Evolutionary conservation across 148 eudicot genomes (phyloP).

Genomic region (Rhododendron mucronatum): DNA sequence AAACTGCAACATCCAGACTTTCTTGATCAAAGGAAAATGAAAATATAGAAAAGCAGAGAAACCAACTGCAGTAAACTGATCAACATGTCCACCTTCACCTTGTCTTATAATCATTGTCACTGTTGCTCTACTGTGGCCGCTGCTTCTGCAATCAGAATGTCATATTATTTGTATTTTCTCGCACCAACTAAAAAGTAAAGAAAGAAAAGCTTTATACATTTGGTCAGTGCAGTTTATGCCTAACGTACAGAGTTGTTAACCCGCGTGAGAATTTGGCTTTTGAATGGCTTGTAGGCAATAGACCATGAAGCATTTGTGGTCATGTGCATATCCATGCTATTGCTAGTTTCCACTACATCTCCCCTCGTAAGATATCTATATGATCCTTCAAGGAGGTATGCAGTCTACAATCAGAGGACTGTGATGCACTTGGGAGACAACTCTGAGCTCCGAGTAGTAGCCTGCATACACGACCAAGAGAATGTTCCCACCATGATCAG

Average conservation of each 20-base stretch:
- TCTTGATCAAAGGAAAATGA: not conserved
- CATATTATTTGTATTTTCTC: not conserved
- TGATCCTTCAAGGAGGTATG: slow-evolving; percentile 20
- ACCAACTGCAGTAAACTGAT: not conserved
- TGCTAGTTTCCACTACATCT: not conserved
- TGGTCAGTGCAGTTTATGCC: not conserved
- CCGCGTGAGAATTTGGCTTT: not conserved
- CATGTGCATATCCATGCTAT: slow-evolving; percentile 14
- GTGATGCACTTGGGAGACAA: slow-evolving; percentile 7
- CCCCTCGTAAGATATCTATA: slow-evolving; percentile 9
- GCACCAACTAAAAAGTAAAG: not conserved
- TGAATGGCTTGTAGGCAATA: slow-evolving; percentile 12
- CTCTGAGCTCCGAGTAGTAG: slow-evolving; percentile 15
- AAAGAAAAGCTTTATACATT: not conserved
- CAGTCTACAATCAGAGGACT: slow-evolving; percentile 9
- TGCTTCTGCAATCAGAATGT: not conserved
- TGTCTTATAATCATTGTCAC: not conserved
- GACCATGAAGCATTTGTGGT: not conserved
- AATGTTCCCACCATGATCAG: slow-evolving; percentile 10
- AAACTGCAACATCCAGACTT: not conserved
- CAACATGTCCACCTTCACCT: not conserved
- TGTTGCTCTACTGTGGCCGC: not conserved
- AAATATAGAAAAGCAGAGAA: not conserved
- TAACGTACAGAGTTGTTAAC: not conserved
- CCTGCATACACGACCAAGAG: slow-evolving; percentile 15